A percentile compares a stretch with the other conserved stretches of the same genome.
These are phyloP conservation scores for Paraglomus brasilianum DNA, from an alignment of 192 early-diverging fungal species.

Conservation along the genomic window DNA sequence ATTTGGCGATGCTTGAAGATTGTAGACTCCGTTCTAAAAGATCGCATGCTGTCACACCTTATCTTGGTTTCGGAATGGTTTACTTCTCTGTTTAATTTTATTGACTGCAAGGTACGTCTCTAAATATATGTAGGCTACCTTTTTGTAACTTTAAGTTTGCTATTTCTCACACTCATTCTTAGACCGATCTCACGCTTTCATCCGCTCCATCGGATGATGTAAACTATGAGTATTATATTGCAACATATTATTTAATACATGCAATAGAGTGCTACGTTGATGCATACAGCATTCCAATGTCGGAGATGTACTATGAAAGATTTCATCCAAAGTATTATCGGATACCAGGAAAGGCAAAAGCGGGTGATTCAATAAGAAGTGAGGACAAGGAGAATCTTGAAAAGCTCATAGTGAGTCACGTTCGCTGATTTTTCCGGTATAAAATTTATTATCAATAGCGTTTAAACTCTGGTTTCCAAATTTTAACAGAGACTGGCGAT, in stretches of 20 bases:
- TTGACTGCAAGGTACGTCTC: neutral
- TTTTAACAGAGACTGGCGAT: neutral
- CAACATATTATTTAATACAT: neutral
- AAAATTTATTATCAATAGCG: no score
- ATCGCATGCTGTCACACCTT: slow-evolving; percentile 2
- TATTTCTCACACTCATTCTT: no score
- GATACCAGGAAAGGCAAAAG: slow-evolving; percentile 3
- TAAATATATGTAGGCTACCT: neutral
- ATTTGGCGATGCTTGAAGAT: no score
- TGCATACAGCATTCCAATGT: slow-evolving; percentile 2
- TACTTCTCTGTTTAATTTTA: neutral
- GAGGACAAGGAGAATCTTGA: neutral
- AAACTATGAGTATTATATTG: neutral
- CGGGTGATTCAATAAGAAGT: neutral
- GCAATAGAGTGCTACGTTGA: neutral
- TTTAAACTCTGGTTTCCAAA: neutral
- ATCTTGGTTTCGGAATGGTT: neutral
- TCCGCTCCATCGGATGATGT: neutral
- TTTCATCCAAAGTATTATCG: slow-evolving; percentile 3
- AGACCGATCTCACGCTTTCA: no score
- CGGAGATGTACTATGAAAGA: slow-evolving; percentile 3
- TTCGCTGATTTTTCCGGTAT: no score
- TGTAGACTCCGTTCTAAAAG: no score
- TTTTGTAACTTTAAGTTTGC: slow-evolving; percentile 2
- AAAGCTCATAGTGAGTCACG: slow-evolving; percentile 10